These are phyloP conservation scores for Pythium sukuiense DNA, from an alignment of 352 stramenopile genomes.

Conservation along the genomic window DNA sequence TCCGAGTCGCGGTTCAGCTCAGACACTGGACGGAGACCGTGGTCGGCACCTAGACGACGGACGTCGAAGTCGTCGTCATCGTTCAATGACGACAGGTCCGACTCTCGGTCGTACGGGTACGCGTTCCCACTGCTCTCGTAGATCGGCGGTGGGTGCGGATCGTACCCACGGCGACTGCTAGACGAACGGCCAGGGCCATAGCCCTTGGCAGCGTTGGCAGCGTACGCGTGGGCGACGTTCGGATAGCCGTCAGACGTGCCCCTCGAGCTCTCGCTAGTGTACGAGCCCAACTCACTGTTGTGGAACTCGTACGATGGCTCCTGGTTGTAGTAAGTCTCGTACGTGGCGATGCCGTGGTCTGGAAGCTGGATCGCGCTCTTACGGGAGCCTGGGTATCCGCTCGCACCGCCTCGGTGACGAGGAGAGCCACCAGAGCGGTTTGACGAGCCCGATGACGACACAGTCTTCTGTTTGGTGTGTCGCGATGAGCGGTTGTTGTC, in stretches of 20 bases:
- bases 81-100: slow-evolving; percentile 60
- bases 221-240: slow-evolving; percentile 16
- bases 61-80: slow-evolving; percentile 42
- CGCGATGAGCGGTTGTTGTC: slow-evolving; percentile 26
- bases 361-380: slow-evolving; percentile 2
- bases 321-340: slow-evolving; percentile 24
- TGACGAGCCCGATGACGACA: slow-evolving; percentile 57
- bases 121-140: slow-evolving; percentile 2
- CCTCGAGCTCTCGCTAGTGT: slow-evolving; percentile 15
- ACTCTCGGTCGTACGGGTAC: slow-evolving; percentile 41
- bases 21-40: slow-evolving; percentile 23
- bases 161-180: slow-evolving; percentile 4
- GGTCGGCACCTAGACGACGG: slow-evolving; percentile 7
- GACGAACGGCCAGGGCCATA: neutral
- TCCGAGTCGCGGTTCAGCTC: slow-evolving; percentile 34
- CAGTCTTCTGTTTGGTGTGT: slow-evolving; percentile 59
- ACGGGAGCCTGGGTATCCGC: neutral
- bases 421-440: slow-evolving; percentile 8
- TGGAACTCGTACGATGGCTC: slow-evolving; percentile 10
- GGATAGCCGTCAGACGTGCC: slow-evolving; percentile 18
- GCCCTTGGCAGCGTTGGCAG: neutral
- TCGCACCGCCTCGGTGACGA: slow-evolving; percentile 4
- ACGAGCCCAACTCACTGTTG: slow-evolving; percentile 7
- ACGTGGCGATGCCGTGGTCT: slow-evolving; percentile 20
- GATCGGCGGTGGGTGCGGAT: neutral